phyloP scores from a whole-genome alignment of 495 filamentous ascomycete genomes.

The Halenospora varia region DNA sequence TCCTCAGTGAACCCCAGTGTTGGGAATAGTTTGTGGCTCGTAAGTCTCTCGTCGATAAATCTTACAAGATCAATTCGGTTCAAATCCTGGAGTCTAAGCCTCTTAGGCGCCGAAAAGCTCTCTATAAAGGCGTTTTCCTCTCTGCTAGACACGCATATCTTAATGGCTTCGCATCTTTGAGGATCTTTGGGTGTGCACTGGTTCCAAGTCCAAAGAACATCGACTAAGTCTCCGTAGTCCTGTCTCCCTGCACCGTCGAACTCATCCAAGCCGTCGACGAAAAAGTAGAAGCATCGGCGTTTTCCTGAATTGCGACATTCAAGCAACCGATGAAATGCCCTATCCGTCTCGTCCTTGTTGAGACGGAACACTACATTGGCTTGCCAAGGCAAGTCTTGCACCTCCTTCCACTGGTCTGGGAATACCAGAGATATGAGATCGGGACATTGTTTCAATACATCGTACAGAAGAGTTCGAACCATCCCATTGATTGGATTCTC shows the following conservation, averaged over 20 bases:
- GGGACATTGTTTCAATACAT: conserved; percentile 27
- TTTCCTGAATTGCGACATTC: not conserved
- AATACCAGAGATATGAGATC: not conserved
- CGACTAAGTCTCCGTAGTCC: not conserved
- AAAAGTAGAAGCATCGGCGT: conserved; percentile 6
- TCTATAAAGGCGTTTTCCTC: not conserved
- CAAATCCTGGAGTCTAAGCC: not conserved
- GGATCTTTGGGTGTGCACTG: not conserved
- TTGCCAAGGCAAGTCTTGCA: not conserved
- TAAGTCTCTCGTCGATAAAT: not conserved
- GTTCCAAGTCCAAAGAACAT: not conserved
- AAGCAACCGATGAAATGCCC: not conserved
- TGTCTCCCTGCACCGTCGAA: conserved; percentile 23
- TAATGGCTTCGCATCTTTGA: too few species aligned
- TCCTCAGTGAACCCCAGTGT: too few species aligned
- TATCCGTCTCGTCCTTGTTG: not conserved
- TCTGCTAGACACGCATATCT: not conserved
- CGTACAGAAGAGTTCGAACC: conserved; percentile 30
- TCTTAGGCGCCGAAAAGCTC: not conserved
- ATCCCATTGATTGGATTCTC: conserved; percentile 39
- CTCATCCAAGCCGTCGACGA: conserved; percentile 33
- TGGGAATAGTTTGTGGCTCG: too few species aligned
- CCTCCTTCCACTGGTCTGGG: not conserved
- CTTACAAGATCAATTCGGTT: not conserved
- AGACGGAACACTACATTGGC: not conserved